These are phyloP conservation scores for Chenopodium suecicum DNA, from an alignment of 148 eudicot species.

Conservation along the genomic window DNA sequence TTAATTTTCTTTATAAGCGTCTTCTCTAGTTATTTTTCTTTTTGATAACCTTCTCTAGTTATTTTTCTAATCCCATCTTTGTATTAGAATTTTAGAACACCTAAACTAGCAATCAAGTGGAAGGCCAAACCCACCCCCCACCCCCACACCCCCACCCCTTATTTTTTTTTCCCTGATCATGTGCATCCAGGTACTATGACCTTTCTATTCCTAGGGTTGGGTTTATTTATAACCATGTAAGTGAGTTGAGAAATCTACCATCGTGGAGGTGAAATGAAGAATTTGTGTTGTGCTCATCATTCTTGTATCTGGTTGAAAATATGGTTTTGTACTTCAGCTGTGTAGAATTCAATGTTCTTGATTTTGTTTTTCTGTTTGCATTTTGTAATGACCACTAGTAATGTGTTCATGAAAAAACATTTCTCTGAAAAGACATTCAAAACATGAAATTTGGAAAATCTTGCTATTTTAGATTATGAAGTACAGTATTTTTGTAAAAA, in stretches of 20 bases:
- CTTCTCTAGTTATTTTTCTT: too few relatives aligned
- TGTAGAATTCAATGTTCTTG: neutral
- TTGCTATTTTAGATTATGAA: neutral
- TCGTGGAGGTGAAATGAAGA: too few relatives aligned
- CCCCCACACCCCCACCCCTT: too few relatives aligned
- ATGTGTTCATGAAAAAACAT: neutral
- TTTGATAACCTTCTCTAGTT: too few relatives aligned
- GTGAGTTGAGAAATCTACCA: neutral
- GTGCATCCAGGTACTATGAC: neutral
- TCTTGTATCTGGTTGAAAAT: too few relatives aligned
- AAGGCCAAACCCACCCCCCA: too few relatives aligned
- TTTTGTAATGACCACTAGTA: neutral
- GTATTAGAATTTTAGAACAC: too few relatives aligned
- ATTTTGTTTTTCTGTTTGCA: neutral
- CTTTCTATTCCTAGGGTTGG: neutral
- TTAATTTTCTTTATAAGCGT: too few relatives aligned
- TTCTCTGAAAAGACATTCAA: neutral
- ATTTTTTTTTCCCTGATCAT: neutral
- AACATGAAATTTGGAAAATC: neutral
- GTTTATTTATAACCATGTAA: neutral
- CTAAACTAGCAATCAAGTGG: too few relatives aligned
- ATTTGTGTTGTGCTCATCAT: too few relatives aligned
- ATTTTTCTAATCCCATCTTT: too few relatives aligned
- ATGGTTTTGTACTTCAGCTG: neutral
- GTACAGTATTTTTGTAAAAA: neutral